Base-by-base conservation (phyloP, 164 flowering plant genomes). In the Vitis labrusca region DNA sequence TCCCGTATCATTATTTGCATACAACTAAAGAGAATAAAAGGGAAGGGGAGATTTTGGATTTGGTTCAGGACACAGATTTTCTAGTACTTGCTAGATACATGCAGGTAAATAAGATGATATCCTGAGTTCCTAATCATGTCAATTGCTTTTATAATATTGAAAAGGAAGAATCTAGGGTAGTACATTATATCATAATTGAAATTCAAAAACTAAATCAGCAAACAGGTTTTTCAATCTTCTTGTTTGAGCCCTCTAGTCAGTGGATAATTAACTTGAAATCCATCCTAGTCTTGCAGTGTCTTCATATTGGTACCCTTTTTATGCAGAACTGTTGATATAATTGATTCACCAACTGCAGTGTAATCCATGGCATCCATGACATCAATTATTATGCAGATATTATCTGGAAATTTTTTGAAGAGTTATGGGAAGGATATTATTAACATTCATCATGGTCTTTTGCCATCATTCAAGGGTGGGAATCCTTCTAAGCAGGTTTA, bases 391-490 rank as follows among this genome's bases (percentile, higher is more conserved):
- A 32, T 76, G 80, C 86, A 92, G 98, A 14, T 91, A 76, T 70
- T 94, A 73, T 91, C 98, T 48, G 86, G 89, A 44, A 73, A 79
- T 9, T 92, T 94, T 69, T 76, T 92, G 72, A 84, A 73, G 72
- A 78, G 78, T 59, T 92, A 94, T 59, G 90, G 94, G 54, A 92
- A 86, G 78, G 97, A 94, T 78, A 32, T 91, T 65, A 94, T 92
- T 50, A 94, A 94, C 73, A 94, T 94, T 74, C 99, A 94, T 70
- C 98, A 92, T 79, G 97, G 98, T 19, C 95, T 92, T 70, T 79
- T 94, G 74, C 97, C 97, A 55, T 94, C 98, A 72, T 94, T 94
- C 75, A 92, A 94, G 86, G 98, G 98, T 75, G 97, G 98, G 29
- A 67, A 80, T 76, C 98, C 97, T 67, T 83, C 89, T 59, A 91